A percentile compares a stretch with the other conserved stretches of the same genome.
These are phyloP conservation scores for Phytophthora foliorum DNA, from an alignment of 352 stramenopile genomes.

Conservation along the genomic window DNA sequence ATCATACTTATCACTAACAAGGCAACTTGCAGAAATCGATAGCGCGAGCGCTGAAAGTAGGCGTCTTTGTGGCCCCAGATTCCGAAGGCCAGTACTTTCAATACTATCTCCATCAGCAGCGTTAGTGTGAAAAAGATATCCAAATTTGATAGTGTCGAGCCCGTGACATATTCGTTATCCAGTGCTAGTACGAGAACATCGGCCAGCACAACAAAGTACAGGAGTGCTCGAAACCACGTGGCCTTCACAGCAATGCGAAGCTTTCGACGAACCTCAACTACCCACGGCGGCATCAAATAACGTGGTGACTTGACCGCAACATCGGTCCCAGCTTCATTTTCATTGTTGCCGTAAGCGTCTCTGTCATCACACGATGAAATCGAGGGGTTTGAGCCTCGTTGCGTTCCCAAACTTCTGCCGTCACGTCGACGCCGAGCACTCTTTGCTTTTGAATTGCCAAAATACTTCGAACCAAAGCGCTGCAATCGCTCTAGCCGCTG, in stretches of 20 bases:
- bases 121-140: slow-evolving; percentile 74
- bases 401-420: slow-evolving; percentile 13
- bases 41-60: slow-evolving; percentile 62
- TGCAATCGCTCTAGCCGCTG: slow-evolving; percentile 52
- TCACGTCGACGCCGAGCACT: slow-evolving; percentile 15
- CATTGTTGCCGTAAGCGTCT: slow-evolving; percentile 8
- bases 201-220: slow-evolving; percentile 57
- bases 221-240: slow-evolving; percentile 47
- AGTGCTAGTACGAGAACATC: slow-evolving; percentile 70
- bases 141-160: slow-evolving; percentile 37
- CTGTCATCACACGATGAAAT: slow-evolving; percentile 22
- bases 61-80: slow-evolving; percentile 50
- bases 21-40: slow-evolving; percentile 62
- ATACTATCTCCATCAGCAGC: slow-evolving; percentile 61
- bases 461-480: slow-evolving; percentile 53
- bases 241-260: slow-evolving; percentile 56
- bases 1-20: slow-evolving; percentile 62
- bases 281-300: slow-evolving; percentile 24
- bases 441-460: slow-evolving; percentile 6
- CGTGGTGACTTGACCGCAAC: slow-evolving; percentile 17
- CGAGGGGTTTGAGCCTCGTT: slow-evolving; percentile 17
- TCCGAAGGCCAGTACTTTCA: slow-evolving; percentile 70
- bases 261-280: slow-evolving; percentile 33
- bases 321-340: background rate
- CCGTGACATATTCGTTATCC: slow-evolving; percentile 57